A percentile compares a stretch with the other conserved stretches of the same genome.
Conservation (phyloP, 164 flowering plant species). For the Chimonanthus praecox region DNA sequence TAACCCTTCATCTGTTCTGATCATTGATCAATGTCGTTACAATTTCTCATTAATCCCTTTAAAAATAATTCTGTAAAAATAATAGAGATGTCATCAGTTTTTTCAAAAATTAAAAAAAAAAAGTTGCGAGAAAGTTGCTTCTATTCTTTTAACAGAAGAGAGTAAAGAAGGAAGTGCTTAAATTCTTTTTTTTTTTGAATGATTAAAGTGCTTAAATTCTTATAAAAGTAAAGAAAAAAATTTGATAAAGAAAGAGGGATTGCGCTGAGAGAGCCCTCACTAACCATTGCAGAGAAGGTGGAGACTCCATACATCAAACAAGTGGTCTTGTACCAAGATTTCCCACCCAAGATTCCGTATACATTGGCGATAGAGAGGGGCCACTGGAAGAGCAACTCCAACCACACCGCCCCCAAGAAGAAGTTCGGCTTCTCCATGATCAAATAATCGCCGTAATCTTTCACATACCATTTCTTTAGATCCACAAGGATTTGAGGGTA, state of each 20-base stretch:
- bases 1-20: too few species aligned
- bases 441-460: conserved; percentile 48
- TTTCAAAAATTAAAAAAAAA: too few species aligned
- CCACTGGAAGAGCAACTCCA: conserved; percentile 65
- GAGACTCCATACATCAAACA: conserved; percentile 72
- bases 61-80: too few species aligned
- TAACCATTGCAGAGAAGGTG: conserved; percentile 49
- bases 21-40: too few species aligned
- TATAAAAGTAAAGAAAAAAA: not conserved
- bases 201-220: not conserved
- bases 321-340: conserved; percentile 50
- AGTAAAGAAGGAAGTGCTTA: too few species aligned
- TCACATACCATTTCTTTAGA: conserved; percentile 35
- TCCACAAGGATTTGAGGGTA: conserved; percentile 46
- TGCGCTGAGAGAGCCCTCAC: not conserved
- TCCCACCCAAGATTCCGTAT: conserved; percentile 35
- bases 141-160: too few species aligned
- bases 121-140: too few species aligned
- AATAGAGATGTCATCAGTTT: too few species aligned
- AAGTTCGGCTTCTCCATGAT: conserved; percentile 58
- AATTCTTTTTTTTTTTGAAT: not conserved
- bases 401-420: conserved; percentile 53
- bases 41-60: too few species aligned
- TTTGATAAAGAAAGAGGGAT: not conserved
- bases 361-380: conserved; percentile 53